Conservation (phyloP, 164 flowering plant genomes). For the Chloranthus sessilifolius region DNA sequence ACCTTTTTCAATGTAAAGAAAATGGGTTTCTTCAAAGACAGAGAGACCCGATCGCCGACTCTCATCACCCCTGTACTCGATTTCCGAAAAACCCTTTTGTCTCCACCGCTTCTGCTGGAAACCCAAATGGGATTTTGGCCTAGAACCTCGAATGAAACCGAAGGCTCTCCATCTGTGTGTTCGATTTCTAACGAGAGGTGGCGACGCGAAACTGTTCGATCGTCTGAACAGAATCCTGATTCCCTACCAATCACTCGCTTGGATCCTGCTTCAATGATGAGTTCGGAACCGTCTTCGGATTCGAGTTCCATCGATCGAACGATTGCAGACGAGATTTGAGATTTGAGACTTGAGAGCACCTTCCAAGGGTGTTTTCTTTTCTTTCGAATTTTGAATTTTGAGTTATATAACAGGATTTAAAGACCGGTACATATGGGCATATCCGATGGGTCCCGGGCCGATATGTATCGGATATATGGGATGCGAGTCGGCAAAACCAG, state of each 20-base stretch:
- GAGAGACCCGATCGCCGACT: conserved; percentile 56
- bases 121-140: conserved; percentile 93
- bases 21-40: conserved; percentile 44
- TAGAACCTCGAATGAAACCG: conserved; percentile 44
- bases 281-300: conserved; percentile 41
- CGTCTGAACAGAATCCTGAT: conserved; percentile 28
- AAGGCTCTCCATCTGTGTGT: conserved; percentile 19
- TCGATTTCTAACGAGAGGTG: conserved; percentile 34
- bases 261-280: conserved; percentile 20
- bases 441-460: too few relatives aligned
- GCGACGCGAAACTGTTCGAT: conserved; percentile 65
- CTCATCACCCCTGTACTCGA: conserved; percentile 43
- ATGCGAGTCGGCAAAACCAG: too few relatives aligned
- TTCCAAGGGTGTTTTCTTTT: too few relatives aligned
- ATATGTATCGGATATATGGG: too few relatives aligned
- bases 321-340: too few relatives aligned
- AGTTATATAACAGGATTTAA: too few relatives aligned
- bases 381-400: too few relatives aligned
- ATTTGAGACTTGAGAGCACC: too few relatives aligned
- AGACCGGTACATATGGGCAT: too few relatives aligned
- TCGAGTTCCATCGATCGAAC: conserved; percentile 48
- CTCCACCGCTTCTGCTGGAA: conserved; percentile 11
- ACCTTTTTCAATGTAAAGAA: conserved; percentile 42
- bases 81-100: conserved; percentile 40
- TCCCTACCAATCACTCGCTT: conserved; percentile 53